Percentiles rank a stretch among this genome's conserved stretches.
Conservation (phyloP, 2,329 filamentous ascomycete genomes). For the Metarhizium rileyi region DNA sequence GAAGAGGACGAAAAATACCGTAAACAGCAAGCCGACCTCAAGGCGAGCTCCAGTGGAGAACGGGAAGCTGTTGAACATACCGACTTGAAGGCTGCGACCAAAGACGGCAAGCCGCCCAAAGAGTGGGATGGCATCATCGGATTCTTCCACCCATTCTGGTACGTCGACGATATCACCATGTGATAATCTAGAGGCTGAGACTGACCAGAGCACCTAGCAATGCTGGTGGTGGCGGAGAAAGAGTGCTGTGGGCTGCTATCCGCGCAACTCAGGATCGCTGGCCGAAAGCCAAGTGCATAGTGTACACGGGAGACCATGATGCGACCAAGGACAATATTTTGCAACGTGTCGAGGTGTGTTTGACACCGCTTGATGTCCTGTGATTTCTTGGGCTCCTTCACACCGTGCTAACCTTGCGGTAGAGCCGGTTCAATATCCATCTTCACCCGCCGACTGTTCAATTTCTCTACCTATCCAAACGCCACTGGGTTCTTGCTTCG, state of each 20-base stretch:
- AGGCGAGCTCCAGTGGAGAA: slow-evolving; percentile 43
- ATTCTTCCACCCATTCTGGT: slow-evolving; percentile 98
- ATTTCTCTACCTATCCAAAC: slow-evolving; percentile 84
- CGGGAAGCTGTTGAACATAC: slow-evolving; percentile 66
- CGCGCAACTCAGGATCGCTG: slow-evolving; percentile 81
- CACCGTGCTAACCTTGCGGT: not conserved
- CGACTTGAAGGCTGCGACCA: slow-evolving; percentile 27
- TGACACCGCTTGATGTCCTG: not conserved
- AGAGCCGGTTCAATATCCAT: slow-evolving; percentile 86
- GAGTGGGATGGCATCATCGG: slow-evolving; percentile 81
- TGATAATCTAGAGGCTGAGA: slow-evolving; percentile 4
- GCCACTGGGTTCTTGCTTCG: slow-evolving; percentile 74
- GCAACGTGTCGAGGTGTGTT: slow-evolving; percentile 57
- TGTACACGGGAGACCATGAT: slow-evolving; percentile 94
- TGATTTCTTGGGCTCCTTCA: too few relatives aligned
- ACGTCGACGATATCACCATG: slow-evolving; percentile 18
- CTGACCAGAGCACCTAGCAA: slow-evolving; percentile 54
- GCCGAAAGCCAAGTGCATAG: slow-evolving; percentile 79
- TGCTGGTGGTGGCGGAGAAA: slow-evolving; percentile 88
- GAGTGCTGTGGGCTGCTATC: slow-evolving; percentile 93
- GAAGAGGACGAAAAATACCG: slow-evolving; percentile 32
- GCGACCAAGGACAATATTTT: slow-evolving; percentile 74
- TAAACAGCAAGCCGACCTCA: slow-evolving; percentile 24
- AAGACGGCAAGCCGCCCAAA: slow-evolving; percentile 28
- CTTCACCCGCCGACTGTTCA: slow-evolving; percentile 73